A percentile compares a stretch with the other conserved stretches of the same genome.
Conservation (phyloP, 2,329 filamentous ascomycete species). For the Hirsutella rhossiliensis region DNA sequence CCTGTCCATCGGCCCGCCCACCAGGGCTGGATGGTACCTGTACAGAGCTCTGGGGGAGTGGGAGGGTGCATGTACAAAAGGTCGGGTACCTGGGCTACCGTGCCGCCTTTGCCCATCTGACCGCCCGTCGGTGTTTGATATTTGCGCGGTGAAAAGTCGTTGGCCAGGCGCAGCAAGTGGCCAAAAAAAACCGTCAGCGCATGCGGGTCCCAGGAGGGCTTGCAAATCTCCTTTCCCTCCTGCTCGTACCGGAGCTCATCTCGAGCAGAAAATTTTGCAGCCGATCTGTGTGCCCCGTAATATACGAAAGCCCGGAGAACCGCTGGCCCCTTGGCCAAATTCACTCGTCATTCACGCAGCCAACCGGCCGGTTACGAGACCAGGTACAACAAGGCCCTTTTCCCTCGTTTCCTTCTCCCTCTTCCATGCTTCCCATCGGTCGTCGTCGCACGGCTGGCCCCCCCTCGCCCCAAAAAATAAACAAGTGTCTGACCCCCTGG, state of each 20-base stretch:
- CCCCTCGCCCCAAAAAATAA: not conserved
- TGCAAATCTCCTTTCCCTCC: slow-evolving; percentile 3
- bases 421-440: not conserved
- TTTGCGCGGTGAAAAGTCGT: not conserved
- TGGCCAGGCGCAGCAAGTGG: not conserved
- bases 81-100: too few species aligned
- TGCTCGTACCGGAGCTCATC: not conserved
- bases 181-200: not conserved
- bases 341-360: not conserved
- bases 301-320: not conserved
- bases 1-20: too few species aligned
- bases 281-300: not conserved
- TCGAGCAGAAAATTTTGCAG: slow-evolving; percentile 3
- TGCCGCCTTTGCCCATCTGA: not conserved
- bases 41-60: too few species aligned
- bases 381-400: not conserved
- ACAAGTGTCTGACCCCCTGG: slow-evolving; percentile 1
- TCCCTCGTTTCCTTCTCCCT: not conserved
- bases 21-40: too few species aligned
- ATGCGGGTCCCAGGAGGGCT: slow-evolving; percentile 1
- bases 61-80: too few species aligned
- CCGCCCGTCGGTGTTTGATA: not conserved
- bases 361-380: not conserved
- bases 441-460: too few species aligned
- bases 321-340: not conserved